Evolutionary conservation across 345 rosid genomes (phyloP).

Genomic region (Brassica juncea): DNA sequence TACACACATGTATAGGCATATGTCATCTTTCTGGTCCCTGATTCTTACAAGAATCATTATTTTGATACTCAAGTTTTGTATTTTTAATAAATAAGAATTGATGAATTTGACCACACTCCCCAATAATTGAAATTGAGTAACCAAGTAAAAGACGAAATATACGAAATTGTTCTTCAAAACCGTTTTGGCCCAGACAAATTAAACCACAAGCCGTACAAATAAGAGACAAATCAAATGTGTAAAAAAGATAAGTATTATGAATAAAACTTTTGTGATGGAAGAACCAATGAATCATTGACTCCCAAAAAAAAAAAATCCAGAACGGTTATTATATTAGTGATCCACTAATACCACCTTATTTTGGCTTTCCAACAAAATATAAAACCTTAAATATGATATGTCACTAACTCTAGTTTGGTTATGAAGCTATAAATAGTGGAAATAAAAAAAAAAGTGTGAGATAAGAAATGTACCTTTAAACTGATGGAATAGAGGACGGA

Average conservation of each 20-base stretch:
- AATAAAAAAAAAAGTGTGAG: neutral
- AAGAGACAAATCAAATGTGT: constrained; percentile 24
- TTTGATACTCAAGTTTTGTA: neutral
- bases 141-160: constrained; percentile 12
- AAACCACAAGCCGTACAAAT: constrained; percentile 18
- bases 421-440: neutral
- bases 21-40: constrained; percentile 42
- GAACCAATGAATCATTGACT: constrained; percentile 10
- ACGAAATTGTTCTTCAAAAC: constrained; percentile 14
- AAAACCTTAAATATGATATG: constrained; percentile 22
- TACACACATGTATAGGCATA: constrained; percentile 30
- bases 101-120: neutral
- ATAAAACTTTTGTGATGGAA: constrained; percentile 2
- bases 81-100: neutral
- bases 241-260: constrained; percentile 19
- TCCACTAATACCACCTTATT: constrained; percentile 4
- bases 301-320: constrained; percentile 4
- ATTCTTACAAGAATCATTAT: constrained; percentile 34
- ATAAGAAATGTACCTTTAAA: constrained; percentile 58
- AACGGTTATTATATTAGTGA: constrained; percentile 4
- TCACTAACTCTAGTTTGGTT: constrained; percentile 12
- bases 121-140: constrained; percentile 36
- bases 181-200: constrained; percentile 33
- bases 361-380: neutral
- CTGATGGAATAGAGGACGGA: constrained; percentile 73